Evolutionary conservation across 2,329 filamentous ascomycete species (phyloP), one percentile per base, ranked within the genome.

Genomic region (Whalleya microplaca): DNA sequence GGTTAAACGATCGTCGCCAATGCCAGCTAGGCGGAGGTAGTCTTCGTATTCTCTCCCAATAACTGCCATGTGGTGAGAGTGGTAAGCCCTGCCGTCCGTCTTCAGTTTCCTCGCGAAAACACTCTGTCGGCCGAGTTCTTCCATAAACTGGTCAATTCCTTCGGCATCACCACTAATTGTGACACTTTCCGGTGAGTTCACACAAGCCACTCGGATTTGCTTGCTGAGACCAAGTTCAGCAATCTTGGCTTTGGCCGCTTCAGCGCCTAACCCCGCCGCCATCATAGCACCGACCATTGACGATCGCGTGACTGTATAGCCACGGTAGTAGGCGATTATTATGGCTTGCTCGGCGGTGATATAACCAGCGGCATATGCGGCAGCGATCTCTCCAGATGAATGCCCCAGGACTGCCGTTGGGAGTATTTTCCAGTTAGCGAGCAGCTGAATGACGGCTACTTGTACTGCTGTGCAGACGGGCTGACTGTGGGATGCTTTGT

Each of bases 361-460:
- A 0, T 62, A 50, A 0, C 73, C 74, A 1, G 72, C 71, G 2
- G 72, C 71, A 48, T 76, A 80, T 0, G 77, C 76, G 0, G 77
- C 77, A 0, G 75, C 76, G 29, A 80, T 73, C 54, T 75, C 73
- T 1, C 72, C 72, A 0, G 67, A 71, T 0, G 72, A 75, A 45
- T 75, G 68, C 1, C 68, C 65, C 1, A 67, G 20, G 0, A 63
- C 53, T 0, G 56, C 45, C 0, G 42, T 5, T 1, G 67, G 62
- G 1, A 0, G 21, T 2, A 69, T 41, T 0, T 43, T 47, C 60
- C 61, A 70, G 1, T 7, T 40, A 0, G 16, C 10, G 0, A 70
- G 42, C 0, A 68, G 10, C 0, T 64, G 16, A 0, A 69, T 53
- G 2, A 70, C 42, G 0, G 23, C 61, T 2, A 70, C 58, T 18